These are phyloP conservation scores for Boletus bicolor DNA, from an alignment of 768 basidiomycete species.

Conservation along the genomic window DNA sequence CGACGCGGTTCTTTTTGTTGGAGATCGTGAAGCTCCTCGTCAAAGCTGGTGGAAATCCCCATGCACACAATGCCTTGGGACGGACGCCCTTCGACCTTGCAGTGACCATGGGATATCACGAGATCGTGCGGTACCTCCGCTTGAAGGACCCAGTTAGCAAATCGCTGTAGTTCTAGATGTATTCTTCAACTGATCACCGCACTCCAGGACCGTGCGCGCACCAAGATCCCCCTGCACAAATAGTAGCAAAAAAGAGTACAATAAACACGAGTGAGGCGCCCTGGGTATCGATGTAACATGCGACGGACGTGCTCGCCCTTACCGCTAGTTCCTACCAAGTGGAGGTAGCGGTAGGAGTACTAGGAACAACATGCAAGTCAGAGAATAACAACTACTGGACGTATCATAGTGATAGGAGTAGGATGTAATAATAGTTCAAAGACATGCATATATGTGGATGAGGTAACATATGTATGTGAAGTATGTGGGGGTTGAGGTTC, in stretches of 20 bases:
- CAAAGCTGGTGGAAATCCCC: too few species aligned
- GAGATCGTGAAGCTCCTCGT: too few species aligned
- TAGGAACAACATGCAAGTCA: neutral
- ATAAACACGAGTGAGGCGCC: neutral
- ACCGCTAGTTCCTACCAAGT: neutral
- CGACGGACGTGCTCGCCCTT: neutral
- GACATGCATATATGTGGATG: slow-evolving; percentile 5
- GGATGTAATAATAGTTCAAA: neutral
- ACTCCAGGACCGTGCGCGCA: too few species aligned
- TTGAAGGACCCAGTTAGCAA: too few species aligned
- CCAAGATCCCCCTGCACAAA: neutral
- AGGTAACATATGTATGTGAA: slow-evolving; percentile 8
- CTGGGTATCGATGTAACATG: neutral
- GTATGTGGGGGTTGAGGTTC: slow-evolving; percentile 7
- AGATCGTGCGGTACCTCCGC: too few species aligned
- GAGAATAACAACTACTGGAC: neutral
- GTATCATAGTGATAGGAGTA: neutral
- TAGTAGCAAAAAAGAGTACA: neutral
- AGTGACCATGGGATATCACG: too few species aligned
- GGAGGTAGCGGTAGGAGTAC: neutral
- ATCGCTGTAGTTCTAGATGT: too few species aligned
- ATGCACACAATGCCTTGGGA: too few species aligned
- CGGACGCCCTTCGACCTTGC: too few species aligned
- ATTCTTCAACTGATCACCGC: too few species aligned
- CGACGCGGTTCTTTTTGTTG: too few species aligned